phyloP scores from a whole-genome alignment of 2,329 filamentous ascomycete genomes.

The Colletotrichum neosansevieriae region DNA sequence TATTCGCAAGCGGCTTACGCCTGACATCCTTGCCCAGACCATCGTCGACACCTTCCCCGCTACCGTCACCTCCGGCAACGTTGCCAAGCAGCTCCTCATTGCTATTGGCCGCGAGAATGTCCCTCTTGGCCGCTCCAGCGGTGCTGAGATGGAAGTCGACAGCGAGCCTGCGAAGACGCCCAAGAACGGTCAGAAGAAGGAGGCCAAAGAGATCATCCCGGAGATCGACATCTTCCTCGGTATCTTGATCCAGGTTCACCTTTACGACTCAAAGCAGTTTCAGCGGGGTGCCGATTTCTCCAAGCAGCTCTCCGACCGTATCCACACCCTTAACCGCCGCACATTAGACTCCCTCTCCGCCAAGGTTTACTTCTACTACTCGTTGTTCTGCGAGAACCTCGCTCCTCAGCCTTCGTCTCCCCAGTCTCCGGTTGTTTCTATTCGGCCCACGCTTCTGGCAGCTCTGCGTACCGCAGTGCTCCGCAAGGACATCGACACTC shows the following conservation, averaged over 20 bases:
- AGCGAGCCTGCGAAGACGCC: constrained; percentile 64
- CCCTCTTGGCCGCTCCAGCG: constrained; percentile 68
- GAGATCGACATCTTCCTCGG: constrained; percentile 92
- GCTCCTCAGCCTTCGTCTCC: constrained; percentile 89
- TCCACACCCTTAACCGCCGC: constrained; percentile 90
- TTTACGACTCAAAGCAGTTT: constrained; percentile 87
- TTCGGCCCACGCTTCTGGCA: constrained; percentile 86
- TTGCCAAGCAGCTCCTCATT: constrained; percentile 77
- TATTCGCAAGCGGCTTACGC: constrained; percentile 89
- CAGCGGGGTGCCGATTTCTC: constrained; percentile 89
- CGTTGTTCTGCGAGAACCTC: constrained; percentile 93
- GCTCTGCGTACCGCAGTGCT: constrained; percentile 95
- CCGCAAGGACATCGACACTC: constrained; percentile 96
- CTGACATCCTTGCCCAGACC: constrained; percentile 83
- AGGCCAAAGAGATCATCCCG: constrained; percentile 81
- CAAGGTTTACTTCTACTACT: constrained; percentile 98
- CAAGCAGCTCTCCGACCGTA: constrained; percentile 81
- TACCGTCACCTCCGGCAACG: constrained; percentile 69
- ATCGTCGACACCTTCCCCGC: constrained; percentile 84
- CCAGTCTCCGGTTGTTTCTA: constrained; percentile 86
- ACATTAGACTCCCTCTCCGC: constrained; percentile 94
- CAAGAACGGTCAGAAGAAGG: constrained; percentile 72
- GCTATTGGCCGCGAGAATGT: constrained; percentile 77
- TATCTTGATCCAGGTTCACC: constrained; percentile 86
- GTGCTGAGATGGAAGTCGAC: constrained; percentile 81